phyloP scores from a whole-genome alignment of 2,329 filamentous ascomycete genomes.

The Aspergillus glaucus region DNA sequence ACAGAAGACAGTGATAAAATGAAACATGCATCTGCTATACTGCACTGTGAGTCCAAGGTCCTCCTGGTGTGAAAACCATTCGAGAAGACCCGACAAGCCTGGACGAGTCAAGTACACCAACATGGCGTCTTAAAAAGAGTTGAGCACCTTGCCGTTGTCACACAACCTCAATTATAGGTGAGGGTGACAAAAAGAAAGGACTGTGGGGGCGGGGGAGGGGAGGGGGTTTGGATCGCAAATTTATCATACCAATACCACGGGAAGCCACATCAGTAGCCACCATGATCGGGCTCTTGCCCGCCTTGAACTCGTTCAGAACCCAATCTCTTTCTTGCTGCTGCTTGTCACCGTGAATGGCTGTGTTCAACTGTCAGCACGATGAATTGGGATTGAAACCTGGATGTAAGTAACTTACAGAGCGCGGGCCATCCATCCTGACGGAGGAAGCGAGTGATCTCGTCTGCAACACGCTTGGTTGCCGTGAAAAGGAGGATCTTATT shows the following conservation, averaged over 20 bases:
- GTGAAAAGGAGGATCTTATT: conserved; percentile 97
- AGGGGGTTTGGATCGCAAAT: conserved; percentile 45
- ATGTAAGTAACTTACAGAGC: conserved; percentile 61
- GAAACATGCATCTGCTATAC: conserved; percentile 60
- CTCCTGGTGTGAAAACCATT: conserved; percentile 72
- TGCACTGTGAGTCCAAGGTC: conserved; percentile 80
- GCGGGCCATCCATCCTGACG: conserved; percentile 98
- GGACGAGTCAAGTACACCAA: conserved; percentile 86
- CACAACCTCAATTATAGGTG: conserved; percentile 49
- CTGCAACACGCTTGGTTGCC: conserved; percentile 79
- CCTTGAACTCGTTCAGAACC: conserved; percentile 99
- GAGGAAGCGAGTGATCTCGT: conserved; percentile 95
- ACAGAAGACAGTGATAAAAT: conserved; percentile 18
- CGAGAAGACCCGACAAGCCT: conserved; percentile 69
- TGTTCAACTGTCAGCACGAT: conserved; percentile 30
- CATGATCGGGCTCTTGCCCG: conserved; percentile 99
- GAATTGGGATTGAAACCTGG: conserved; percentile 14
- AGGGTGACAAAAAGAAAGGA: conserved; percentile 32
- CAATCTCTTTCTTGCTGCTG: conserved; percentile 99
- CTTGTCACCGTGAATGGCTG: conserved; percentile 97
- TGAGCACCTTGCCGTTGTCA: conserved; percentile 68
- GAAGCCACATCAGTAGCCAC: conserved; percentile 99
- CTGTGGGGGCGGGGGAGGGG: conserved; percentile 27
- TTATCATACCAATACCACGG: conserved; percentile 99
- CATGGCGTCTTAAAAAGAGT: conserved; percentile 75